A percentile compares a stretch with the other conserved stretches of the same genome.
phyloP scores from a whole-genome alignment of 75 land plant species.

The Chamaecyparis obtusa region DNA sequence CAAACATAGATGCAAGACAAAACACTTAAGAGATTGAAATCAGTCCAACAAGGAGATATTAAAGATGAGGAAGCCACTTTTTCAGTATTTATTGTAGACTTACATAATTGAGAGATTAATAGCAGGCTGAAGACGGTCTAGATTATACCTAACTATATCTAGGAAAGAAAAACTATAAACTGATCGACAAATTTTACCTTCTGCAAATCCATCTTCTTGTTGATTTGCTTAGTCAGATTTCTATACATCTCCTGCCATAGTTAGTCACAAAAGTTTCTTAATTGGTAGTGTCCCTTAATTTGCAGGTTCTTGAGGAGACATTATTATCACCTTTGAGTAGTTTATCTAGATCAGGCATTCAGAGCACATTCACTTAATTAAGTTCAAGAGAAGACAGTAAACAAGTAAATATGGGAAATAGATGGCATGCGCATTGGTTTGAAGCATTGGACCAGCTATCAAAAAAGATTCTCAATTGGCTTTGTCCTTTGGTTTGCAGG shows the following conservation, averaged over 20 bases:
- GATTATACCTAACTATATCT: not conserved
- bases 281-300: not conserved
- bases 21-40: not conserved
- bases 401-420: not conserved
- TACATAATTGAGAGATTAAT: not conserved
- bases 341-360: not conserved
- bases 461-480: not conserved
- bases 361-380: not conserved
- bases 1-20: not conserved
- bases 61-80: not conserved
- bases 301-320: not conserved
- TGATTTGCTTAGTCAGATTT: not conserved
- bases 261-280: not conserved
- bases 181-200: not conserved
- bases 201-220: not conserved
- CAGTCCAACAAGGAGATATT: not conserved
- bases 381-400: not conserved
- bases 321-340: not conserved
- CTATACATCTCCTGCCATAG: not conserved
- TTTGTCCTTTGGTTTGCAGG: not conserved
- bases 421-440: not conserved
- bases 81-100: not conserved
- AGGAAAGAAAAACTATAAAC: not conserved
- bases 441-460: not conserved
- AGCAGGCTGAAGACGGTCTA: not conserved